Evolutionary conservation across 2,329 filamentous ascomycete species (phyloP), one percentile per base, ranked within the genome.

Genomic region (Paracamarosporium sp.): DNA sequence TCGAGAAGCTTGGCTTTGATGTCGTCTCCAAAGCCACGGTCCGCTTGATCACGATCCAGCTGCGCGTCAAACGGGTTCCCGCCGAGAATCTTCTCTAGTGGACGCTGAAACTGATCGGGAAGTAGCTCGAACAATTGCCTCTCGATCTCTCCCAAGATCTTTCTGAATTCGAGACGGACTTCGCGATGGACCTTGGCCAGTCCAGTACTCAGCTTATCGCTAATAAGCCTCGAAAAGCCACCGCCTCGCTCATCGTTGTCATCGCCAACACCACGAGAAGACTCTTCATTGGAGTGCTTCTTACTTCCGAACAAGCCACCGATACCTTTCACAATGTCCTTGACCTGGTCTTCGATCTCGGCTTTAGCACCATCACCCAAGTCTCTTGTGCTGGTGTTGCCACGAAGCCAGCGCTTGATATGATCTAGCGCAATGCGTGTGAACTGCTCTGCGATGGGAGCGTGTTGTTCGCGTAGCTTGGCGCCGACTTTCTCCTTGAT

Each of bases 401-500:
- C 69, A 47, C 69, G 67, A 9, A 72, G 58, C 69, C 69, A 72
- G 46, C 69, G 68, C 55, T 72, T 72, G 59, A 72, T 69, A 46
- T 72, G 69, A 7, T 71, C 69, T 8, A 72, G 53, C 0, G 69
- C 69, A 22, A 72, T 69, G 1, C 60, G 63, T 5, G 69, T 72
- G 47, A 72, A 72, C 9, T 72, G 69, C 33, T 71, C 69, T 9
- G 69, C 68, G 41, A 72, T 69, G 8, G 64, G 36, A 22, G 67
- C 57, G 55, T 71, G 69, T 40, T 71, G 68, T n/a, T 51, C 56
- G 8, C 68, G 64, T 27, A 72, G 55, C 53, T 71, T 72, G 9
- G 64, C 66, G 5, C 61, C 68, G 3, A 72, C 67, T 38, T 62
- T 61, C 36, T 70, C 57, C 46, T 70, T 72, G 57, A 72, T 72